Evolutionary conservation across 768 basidiomycete species (phyloP), one percentile per base, ranked within the genome.

Genomic region (Glaciozyma antarctica): DNA sequence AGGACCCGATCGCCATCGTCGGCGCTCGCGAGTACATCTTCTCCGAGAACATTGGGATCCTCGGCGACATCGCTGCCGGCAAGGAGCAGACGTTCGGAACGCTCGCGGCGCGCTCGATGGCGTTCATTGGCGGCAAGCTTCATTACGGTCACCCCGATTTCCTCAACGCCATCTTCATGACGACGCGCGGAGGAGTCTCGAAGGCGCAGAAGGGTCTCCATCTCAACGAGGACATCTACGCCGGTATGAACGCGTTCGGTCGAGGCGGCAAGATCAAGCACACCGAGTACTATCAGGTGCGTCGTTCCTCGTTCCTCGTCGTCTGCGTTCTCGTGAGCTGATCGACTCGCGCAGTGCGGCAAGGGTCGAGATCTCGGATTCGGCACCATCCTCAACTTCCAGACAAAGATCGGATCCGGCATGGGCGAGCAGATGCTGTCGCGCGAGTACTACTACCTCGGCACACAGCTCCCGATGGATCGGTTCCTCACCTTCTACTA

Each of bases 371-470:
- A 98, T 81, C 84, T 99, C 66, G 95, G 95, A 30, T 98, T 99
- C 77, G 94, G 94, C 41, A 99, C 95, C 26, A 98, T 98, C 74
- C 79, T 99, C 73, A 99, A 99, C 78, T 99, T 99, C 87, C 88
- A 91, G 82, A 99, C 95, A 63, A 99, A 99, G 84, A 93, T 99
- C 73, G 94, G 95, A 17, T 98, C 93, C n/a, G 95, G 95, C 77
- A 99, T 99, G 95, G 95, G 95, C 45, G 95, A 99, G 76, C 95
- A 99, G 78, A 90, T 98, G 90, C 83, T 99, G 74, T 95, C 91
- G 79, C 85, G 95, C 68, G 95, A 98, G 78, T 98, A 99, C 73
- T 99, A 99, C 78, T 98, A 98, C 74, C 78, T 99, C 68, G 95
- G 95, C 34, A 99, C 95, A 28, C 95, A 98, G 75, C 83, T 99